These are phyloP conservation scores for Acacia pycnantha DNA, from an alignment of 331 rosid genomes.

Conservation along the genomic window DNA sequence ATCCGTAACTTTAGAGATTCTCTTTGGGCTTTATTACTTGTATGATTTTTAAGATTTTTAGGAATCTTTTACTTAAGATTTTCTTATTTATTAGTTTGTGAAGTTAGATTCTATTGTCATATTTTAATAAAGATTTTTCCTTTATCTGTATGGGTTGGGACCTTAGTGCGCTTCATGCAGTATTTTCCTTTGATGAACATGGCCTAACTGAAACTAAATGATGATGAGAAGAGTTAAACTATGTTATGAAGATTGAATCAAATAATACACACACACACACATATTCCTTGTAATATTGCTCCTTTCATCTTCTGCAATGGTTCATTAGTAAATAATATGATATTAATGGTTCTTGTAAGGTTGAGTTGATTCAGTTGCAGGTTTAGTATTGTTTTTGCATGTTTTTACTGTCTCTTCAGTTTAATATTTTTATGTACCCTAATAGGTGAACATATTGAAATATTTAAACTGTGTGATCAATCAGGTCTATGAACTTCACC, in stretches of 20 bases:
- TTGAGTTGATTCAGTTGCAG: constrained; percentile 2
- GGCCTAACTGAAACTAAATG: no score
- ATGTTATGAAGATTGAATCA: no score
- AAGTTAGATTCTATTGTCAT: neutral
- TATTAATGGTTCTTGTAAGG: constrained; percentile 1
- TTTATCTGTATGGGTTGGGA: no score
- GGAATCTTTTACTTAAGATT: neutral
- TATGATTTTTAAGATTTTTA: neutral
- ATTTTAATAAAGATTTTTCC: neutral
- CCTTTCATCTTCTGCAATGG: constrained; percentile 13
- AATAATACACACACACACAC: no score
- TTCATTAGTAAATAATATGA: constrained; percentile 10
- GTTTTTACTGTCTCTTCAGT: constrained; percentile 8
- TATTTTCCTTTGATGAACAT: no score
- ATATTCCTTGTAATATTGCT: neutral
- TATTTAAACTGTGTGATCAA: constrained; percentile 35
- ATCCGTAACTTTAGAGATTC: neutral
- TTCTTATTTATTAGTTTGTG: constrained; percentile 27
- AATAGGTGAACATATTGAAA: constrained; percentile 27
- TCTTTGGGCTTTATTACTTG: no score
- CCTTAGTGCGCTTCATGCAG: no score
- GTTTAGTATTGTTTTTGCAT: neutral
- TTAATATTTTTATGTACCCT: constrained; percentile 14
- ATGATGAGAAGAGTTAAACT: no score
- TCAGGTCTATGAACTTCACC: constrained; percentile 91